Evolutionary conservation across 768 basidiomycete genomes (phyloP), one percentile per base, ranked within the genome.

Genomic region (Tephrocybe sp.): DNA sequence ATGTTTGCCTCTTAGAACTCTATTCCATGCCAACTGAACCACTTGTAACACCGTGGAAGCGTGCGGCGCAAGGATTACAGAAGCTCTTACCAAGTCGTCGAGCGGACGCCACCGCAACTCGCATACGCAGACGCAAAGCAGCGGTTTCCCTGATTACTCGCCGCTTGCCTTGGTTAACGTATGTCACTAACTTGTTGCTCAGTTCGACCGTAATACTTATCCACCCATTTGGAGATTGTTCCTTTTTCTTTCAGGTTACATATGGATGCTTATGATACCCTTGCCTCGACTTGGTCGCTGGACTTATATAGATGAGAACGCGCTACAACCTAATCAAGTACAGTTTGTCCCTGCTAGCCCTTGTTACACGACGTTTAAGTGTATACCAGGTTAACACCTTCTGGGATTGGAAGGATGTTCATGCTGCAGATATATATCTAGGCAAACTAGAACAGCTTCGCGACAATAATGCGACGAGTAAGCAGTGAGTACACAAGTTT

Each of bases 291-390:
- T 95, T 4, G 84, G 83, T 14, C 77, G 82, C 55, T 66, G 71
- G 8, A 89, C 84, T 8, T 96, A 92, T 64, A 87, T 96, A 44
- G 93, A 96, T 65, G 97, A 99, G 71, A 97, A 98, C 65, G 96
- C 97, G 1, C 69, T 99, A 16, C 92, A 95, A 61, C 95, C 97
- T 9, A 86, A 81, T 5, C 93, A 96, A 74, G 95, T 95, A 59
- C 11, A 43, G 60, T 47, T 46, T 33, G 1, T 40, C n/a, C 44
- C 43, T 32, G 30, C 17, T n/a, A 20, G 9, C 22, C 13, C 42
- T 14, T 42, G 32, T 48, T 26, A 8, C 32, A 50, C 20, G 6
- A 33, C 22, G 2, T 9, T 35, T 33, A 16, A 46, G 7, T 39
- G 20, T 12, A 16, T 33, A 19, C 16, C 48, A 98, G 93, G 95